Evolutionary conservation across 2,329 filamentous ascomycete species (phyloP), one percentile per base, ranked within the genome.

Genomic region (Alternaria dauci): DNA sequence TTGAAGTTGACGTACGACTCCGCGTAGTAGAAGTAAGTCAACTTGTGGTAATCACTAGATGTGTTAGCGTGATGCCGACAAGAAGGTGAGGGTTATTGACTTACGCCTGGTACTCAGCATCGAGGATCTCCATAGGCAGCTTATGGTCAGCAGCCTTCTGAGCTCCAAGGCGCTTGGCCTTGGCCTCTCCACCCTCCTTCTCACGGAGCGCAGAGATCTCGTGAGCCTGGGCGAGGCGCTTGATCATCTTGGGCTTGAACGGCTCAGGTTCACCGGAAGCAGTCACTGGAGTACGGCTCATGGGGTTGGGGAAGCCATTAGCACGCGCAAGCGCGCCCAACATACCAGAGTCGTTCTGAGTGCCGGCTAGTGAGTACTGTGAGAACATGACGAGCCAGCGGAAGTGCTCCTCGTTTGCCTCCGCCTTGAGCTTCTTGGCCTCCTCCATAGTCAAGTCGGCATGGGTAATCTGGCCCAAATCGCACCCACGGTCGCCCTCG

Each of bases 1-100:
- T 99, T 99, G 85, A 99, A 99, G 81, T 98, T 98, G 84, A 99
- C 97, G 78, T 99, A 99, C 0, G 93, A 89, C 75, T 97, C 94
- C 55, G 95, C 94, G 77, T 97, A 99, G 81, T 98, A 99, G 82
- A 97, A 99, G 80, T 98, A 98, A 0, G 96, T 99, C 57, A 99
- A 83, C 78, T 99, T 99, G 81, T 98, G 97, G 89, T 93, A 97
- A 78, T 99, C 95, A 89, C 94, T 97, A 70, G 63, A 51, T 38
- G 9, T 18, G 26, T 48, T 71, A 61, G 71, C 54, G 30, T 41
- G 8, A 20, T 16, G 32, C 6, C 14, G 65, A 78, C 62, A 79
- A 72, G 62, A 51, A 50, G 11, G 6, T 26, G 23, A 41, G 42
- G 12, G 36, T 9, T 4, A 12, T 34, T n/a, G 26, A 85, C 92